A percentile compares a stretch with the other conserved stretches of the same genome.
These are phyloP conservation scores for Albugo candida DNA, from an alignment of 352 stramenopile species.

Conservation along the genomic window DNA sequence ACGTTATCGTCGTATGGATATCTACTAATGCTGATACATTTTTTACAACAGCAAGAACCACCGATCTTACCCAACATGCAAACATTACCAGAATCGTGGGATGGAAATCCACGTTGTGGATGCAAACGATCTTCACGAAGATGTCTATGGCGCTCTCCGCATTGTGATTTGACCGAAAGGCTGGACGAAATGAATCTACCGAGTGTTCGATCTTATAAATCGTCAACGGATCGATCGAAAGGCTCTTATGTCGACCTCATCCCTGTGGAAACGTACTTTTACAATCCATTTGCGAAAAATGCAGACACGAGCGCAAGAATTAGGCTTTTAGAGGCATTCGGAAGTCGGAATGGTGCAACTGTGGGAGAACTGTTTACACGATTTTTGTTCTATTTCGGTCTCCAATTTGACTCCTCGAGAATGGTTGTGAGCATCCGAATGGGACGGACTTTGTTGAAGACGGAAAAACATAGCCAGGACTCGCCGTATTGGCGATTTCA, in stretches of 20 bases:
- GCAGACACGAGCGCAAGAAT: constrained; percentile 25
- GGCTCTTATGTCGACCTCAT: not conserved
- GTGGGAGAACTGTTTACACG: constrained; percentile 46
- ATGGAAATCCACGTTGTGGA: constrained; percentile 13
- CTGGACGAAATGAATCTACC: constrained; percentile 18
- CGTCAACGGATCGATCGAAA: not conserved
- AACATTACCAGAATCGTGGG: constrained; percentile 33
- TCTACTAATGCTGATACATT: constrained; percentile 71
- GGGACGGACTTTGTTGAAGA: constrained; percentile 42
- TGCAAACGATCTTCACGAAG: constrained; percentile 8
- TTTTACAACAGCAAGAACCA: constrained; percentile 46
- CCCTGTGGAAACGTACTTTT: constrained; percentile 62
- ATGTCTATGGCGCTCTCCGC: constrained; percentile 13
- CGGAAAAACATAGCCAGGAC: constrained; percentile 32
- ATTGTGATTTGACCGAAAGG: constrained; percentile 21
- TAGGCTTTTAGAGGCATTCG: constrained; percentile 18
- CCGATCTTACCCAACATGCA: constrained; percentile 60
- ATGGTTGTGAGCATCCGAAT: constrained; percentile 52
- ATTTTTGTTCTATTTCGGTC: constrained; percentile 61
- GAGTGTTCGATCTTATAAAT: not conserved
- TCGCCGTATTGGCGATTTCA: constrained; percentile 52
- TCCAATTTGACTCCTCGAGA: constrained; percentile 44
- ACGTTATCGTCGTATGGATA: constrained; percentile 75
- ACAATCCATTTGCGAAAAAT: constrained; percentile 37
- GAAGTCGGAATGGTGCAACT: constrained; percentile 22